Percentiles rank a stretch among this genome's conserved stretches.
phyloP scores from a whole-genome alignment of 176 grass and related monocot genomes.

The Rhipidocladum racemiflorum region DNA sequence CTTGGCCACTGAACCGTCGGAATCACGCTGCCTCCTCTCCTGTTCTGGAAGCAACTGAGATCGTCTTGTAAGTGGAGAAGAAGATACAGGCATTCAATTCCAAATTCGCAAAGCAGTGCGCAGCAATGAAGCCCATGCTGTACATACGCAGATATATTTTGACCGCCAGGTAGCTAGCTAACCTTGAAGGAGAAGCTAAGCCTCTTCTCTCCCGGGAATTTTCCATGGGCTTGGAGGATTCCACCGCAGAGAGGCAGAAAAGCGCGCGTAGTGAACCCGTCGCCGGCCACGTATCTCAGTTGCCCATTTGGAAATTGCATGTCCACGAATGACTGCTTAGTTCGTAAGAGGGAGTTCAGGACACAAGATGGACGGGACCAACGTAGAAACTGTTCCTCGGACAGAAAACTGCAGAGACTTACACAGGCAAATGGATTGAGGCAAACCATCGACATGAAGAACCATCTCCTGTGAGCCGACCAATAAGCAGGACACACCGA shows the following conservation, averaged over 20 bases:
- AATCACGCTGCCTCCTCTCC: slow-evolving; percentile 41
- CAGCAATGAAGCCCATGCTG: neutral
- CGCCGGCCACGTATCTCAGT: slow-evolving; percentile 49
- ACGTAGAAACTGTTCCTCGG: neutral
- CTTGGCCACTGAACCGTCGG: slow-evolving; percentile 62
- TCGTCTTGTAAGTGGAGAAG: neutral
- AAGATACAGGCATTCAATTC: neutral
- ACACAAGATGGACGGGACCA: neutral
- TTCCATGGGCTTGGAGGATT: slow-evolving; percentile 53
- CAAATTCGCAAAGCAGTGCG: neutral
- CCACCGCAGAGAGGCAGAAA: slow-evolving; percentile 46
- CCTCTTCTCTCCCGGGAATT: slow-evolving; percentile 62
- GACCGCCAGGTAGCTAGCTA: neutral
- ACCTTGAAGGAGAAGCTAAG: slow-evolving; percentile 76
- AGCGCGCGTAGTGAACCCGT: slow-evolving; percentile 38
- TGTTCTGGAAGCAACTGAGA: slow-evolving; percentile 48
- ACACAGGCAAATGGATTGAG: slow-evolving; percentile 61
- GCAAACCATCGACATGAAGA: slow-evolving; percentile 76
- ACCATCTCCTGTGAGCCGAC: slow-evolving; percentile 58
- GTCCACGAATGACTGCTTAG: slow-evolving; percentile 59
- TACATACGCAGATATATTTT: neutral
- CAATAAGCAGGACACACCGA: slow-evolving; percentile 67
- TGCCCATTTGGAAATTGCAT: slow-evolving; percentile 70
- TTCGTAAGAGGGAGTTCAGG: neutral
- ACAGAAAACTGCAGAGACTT: neutral